phyloP scores from a whole-genome alignment of 2,329 filamentous ascomycete genomes.

The Paecilomyces niveus region DNA sequence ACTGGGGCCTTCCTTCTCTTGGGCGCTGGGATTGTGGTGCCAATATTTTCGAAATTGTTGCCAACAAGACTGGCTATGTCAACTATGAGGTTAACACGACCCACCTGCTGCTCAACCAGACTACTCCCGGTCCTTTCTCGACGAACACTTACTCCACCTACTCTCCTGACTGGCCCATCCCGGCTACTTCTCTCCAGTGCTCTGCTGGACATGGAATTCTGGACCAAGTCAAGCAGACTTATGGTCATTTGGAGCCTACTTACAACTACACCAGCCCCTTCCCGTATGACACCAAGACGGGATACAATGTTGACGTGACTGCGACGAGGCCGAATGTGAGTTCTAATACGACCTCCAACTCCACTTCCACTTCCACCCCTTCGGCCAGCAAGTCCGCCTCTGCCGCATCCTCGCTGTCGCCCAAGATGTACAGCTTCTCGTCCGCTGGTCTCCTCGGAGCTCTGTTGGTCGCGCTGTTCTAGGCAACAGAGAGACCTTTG shows the following conservation, averaged over 20 bases:
- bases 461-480: constrained; percentile 3
- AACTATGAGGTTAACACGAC: constrained; percentile 33
- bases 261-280: constrained; percentile 30
- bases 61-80: constrained; percentile 52
- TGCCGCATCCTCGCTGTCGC: background rate
- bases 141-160: constrained; percentile 17
- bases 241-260: constrained; percentile 17
- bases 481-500: no score
- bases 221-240: constrained; percentile 26
- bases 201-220: constrained; percentile 29
- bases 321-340: constrained; percentile 12
- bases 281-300: constrained; percentile 18
- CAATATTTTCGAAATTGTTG: constrained; percentile 60
- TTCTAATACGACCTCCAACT: background rate
- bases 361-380: constrained; percentile 1
- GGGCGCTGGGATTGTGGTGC: constrained; percentile 67
- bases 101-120: constrained; percentile 46
- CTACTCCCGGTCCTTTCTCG: constrained; percentile 44
- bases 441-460: constrained; percentile 1
- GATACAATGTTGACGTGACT: constrained; percentile 22
- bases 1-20: constrained; percentile 63
- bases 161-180: constrained; percentile 21
- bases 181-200: constrained; percentile 20
- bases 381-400: constrained; percentile 7
- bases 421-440: background rate